These are phyloP conservation scores for Sugiyamaella grinbergsii DNA, from an alignment of 1,139 yeast species.

Conservation along the genomic window DNA sequence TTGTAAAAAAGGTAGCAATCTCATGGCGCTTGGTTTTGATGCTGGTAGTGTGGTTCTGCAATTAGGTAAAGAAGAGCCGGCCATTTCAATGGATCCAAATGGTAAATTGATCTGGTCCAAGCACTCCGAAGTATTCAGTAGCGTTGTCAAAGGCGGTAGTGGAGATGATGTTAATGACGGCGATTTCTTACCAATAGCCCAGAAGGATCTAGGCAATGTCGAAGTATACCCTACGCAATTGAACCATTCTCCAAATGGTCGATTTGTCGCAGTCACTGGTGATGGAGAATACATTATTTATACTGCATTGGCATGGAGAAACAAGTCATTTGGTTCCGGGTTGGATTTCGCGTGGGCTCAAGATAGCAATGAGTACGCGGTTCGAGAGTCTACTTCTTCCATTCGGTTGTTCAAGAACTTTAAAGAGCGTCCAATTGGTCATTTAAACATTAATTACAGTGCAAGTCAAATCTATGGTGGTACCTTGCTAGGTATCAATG, in stretches of 20 bases:
- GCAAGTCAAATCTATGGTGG: conserved; percentile 88
- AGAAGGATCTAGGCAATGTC: conserved; percentile 87
- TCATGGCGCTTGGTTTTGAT: conserved; percentile 91
- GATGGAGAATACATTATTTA: conserved; percentile 97
- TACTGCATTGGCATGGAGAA: conserved; percentile 98
- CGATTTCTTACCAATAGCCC: conserved; percentile 69
- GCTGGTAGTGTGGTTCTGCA: conserved; percentile 87
- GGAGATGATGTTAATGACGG: conserved; percentile 66
- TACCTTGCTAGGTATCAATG: conserved; percentile 75
- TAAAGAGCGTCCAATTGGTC: conserved; percentile 69
- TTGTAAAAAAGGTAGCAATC: conserved; percentile 71
- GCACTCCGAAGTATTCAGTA: conserved; percentile 84
- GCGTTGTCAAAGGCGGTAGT: conserved; percentile 70
- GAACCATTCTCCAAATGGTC: conserved; percentile 93
- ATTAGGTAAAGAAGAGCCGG: conserved; percentile 92
- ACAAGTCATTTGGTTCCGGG: conserved; percentile 89
- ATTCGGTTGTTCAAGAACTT: conserved; percentile 81
- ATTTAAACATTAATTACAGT: conserved; percentile 58
- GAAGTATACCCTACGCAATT: conserved; percentile 90
- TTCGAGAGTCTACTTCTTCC: conserved; percentile 66
- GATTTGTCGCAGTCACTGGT: conserved; percentile 95
- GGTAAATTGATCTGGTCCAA: conserved; percentile 91
- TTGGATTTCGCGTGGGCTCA: conserved; percentile 93
- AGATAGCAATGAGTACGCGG: conserved; percentile 85
- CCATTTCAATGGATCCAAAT: conserved; percentile 87